A percentile compares a stretch with the other conserved stretches of the same genome.
phyloP scores from a whole-genome alignment of 768 basidiomycete species.

The Pholiota microspora region DNA sequence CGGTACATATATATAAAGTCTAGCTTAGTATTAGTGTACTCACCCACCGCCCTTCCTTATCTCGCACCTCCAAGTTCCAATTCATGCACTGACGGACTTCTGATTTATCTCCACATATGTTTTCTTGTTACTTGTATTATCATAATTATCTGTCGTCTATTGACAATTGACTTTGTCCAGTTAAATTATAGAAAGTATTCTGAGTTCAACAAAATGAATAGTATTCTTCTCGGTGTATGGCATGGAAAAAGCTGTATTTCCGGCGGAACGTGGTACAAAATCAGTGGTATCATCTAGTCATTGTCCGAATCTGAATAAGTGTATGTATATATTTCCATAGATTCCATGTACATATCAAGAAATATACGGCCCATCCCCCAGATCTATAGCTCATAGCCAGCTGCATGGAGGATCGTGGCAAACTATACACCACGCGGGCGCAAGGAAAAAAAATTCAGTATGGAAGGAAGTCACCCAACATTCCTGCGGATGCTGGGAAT shows the following conservation, averaged over 20 bases:
- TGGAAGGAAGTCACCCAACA: neutral
- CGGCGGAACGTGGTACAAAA: neutral
- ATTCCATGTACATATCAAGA: neutral
- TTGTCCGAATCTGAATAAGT: neutral
- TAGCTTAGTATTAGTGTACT: neutral
- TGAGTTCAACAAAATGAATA: no score
- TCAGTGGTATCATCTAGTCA: neutral
- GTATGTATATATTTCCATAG: neutral
- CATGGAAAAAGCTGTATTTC: neutral
- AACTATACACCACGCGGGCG: slow-evolving; percentile 38
- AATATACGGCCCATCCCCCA: neutral
- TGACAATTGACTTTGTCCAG: neutral
- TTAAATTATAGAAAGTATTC: no score
- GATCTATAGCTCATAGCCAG: slow-evolving; percentile 48
- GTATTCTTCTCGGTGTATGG: no score
- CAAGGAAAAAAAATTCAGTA: no score
- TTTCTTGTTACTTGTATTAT: neutral
- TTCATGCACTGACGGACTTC: slow-evolving; percentile 1
- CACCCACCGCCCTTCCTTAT: neutral
- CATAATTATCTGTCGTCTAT: neutral
- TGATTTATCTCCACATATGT: neutral
- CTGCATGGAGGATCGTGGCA: slow-evolving; percentile 66
- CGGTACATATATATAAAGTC: neutral
- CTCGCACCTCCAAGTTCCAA: neutral
- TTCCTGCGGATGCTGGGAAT: neutral